Base-by-base conservation (phyloP, 345 rosid species). In the Cardamine occulta region DNA sequence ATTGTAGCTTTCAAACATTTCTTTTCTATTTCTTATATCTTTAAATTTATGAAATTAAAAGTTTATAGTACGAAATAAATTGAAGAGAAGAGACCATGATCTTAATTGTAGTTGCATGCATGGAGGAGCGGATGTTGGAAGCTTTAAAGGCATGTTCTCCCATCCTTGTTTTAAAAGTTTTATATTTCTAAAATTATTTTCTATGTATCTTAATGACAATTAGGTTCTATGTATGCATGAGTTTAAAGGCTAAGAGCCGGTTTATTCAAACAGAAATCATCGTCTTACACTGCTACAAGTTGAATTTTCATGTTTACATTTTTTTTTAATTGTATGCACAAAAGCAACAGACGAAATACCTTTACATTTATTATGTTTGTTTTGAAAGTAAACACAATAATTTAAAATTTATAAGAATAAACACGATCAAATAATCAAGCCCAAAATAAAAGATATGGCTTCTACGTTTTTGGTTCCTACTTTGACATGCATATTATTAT, bases 41-140 rank as follows among this genome's bases (percentile, higher is more conserved):
- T n/a, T 51, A 6, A 51, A 54, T 67, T 48, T 66, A 59, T 49
- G 21, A 68, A 76, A 44, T 42, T 14, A 3, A 42, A 55, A 39
- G 11, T 29, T 31, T 69, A 63, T 70, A 54, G 65, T 53, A 76
- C 70, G 44, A 23, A 39, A 24, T 54, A 26, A 35, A 54, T 53
- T 39, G 39, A 13, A 66, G 52, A 68, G 63, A 44, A 63, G 67
- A 37, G 68, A 64, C 72, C 72, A 71, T 29, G 55, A 57, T 70
- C 67, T 77, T 77, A 48, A 63, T 63, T 63, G 32, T 56, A 37
- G 52, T 47, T 70, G 75, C 71, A 70, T 70, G 71, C 72, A 70
- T 68, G 76, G 72, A 35, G 71, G 67, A 62, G 23, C 8, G 71
- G 75, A 56, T 70, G 71, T 63, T 69, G 70, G 37, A 35, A 63